phyloP scores from a whole-genome alignment of 148 eudicot species.

The Persicaria maculosa region DNA sequence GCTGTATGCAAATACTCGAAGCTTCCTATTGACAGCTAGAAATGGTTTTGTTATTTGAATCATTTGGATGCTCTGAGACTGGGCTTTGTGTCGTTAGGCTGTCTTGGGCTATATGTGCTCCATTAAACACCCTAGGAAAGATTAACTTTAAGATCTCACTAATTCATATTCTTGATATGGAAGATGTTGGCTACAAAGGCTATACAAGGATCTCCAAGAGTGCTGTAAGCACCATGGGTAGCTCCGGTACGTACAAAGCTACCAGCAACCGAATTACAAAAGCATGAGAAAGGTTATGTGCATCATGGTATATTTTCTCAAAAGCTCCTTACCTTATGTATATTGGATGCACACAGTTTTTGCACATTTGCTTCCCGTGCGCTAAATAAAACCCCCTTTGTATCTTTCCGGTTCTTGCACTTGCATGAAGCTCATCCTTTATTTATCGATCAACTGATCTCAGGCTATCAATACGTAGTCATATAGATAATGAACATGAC shows the following conservation, averaged over 20 bases:
- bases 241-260: constrained; percentile 37
- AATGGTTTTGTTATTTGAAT: no score
- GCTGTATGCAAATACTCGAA: no score
- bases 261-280: constrained; percentile 36
- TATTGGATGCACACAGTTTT: background rate
- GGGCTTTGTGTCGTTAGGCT: no score
- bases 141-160: constrained; percentile 19
- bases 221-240: constrained; percentile 33
- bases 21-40: no score
- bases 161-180: constrained; percentile 30
- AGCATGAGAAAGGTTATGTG: constrained; percentile 36
- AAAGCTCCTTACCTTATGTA: background rate
- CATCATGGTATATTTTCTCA: constrained; percentile 42
- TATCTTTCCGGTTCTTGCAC: background rate
- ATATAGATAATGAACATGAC: background rate
- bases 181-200: constrained; percentile 49
- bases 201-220: constrained; percentile 27
- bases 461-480: background rate
- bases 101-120: no score
- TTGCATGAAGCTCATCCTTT: background rate
- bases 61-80: no score
- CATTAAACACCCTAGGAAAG: background rate
- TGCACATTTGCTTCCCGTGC: background rate
- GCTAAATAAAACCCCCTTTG: no score
- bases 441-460: no score